These are phyloP conservation scores for Apiospora phragmitis DNA, from an alignment of 2,329 filamentous ascomycete species.

Conservation along the genomic window DNA sequence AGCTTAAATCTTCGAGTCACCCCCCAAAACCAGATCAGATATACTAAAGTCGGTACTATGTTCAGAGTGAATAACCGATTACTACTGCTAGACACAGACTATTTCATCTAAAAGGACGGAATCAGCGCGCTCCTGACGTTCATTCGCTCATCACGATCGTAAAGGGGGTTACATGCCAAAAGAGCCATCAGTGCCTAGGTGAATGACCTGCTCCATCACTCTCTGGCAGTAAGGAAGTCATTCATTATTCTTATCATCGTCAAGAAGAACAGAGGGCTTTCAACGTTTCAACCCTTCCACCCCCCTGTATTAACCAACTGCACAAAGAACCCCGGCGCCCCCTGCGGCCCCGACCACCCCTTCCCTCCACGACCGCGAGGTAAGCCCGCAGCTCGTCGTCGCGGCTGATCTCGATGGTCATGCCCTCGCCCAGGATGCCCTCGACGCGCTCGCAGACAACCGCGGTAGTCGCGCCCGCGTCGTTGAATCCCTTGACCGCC, in stretches of 20 bases:
- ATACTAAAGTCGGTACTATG: no score
- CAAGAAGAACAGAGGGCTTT: neutral
- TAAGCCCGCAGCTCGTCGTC: constrained; percentile 75
- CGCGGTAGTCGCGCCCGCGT: constrained; percentile 34
- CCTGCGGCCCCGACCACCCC: constrained; percentile 22
- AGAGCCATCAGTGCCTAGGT: neutral
- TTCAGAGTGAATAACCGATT: no score
- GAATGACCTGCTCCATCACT: no score
- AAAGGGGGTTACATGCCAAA: neutral
- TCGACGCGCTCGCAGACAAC: constrained; percentile 61
- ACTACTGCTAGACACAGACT: no score
- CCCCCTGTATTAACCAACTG: neutral
- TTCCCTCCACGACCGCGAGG: constrained; percentile 60
- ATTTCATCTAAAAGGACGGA: no score
- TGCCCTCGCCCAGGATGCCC: constrained; percentile 61
- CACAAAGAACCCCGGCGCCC: constrained; percentile 7
- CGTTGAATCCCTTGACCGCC: constrained; percentile 59
- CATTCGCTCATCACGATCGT: neutral
- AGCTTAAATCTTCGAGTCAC: no score
- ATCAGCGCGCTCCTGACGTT: no score
- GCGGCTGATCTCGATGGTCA: constrained; percentile 64
- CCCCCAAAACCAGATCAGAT: no score
- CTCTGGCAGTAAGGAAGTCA: neutral
- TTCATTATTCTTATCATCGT: neutral
- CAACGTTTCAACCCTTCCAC: neutral